Base-by-base conservation (phyloP, 805 yeast species). In the Kazachstania bromeliacearum region DNA sequence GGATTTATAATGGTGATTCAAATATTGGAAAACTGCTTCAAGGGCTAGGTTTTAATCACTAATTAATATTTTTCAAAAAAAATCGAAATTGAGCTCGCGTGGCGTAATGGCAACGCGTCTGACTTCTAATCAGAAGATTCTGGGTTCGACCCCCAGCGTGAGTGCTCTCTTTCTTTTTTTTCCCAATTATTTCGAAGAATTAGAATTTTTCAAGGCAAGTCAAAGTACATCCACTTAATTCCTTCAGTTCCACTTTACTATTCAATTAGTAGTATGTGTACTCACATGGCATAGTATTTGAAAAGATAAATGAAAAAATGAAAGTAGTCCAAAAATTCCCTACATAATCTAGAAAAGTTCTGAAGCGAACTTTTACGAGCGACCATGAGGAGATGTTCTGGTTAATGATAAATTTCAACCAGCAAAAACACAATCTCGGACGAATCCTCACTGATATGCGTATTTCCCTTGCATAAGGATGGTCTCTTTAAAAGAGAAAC, bases 381-480 rank as follows among this genome's bases (percentile, higher is more conserved):
- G 59, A 55, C 53, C 60, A 59, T 60, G 60, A 61, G 75, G 75
- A 78, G 79, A 76, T 72, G 73, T 95, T 88, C 89, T 66, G 88
- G 92, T 82, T 80, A 78, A 77, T 85, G 88, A 85, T 55, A 47
- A 56, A 53, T 92, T 89, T 92, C 96, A 92, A 89, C 96, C 95
- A 89, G 98, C 98, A 89, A 89, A 89, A 85, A 92, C 97, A 89
- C 95, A 94, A 88, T 87, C 98, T 89, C 98, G 97, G 98, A 92
- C 96, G 95, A 88, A 87, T 92, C 98, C 97, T 89, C 98, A 89
- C 95, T 88, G 97, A 89, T 87, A 85, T 94, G 95, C 95, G 97
- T 92, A 89, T 87, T 89, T 95, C 97, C 97, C 98, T 81, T 82
- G 98, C 97, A 89, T 85, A 89, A 89, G 80, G 96, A 88, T 84